A percentile compares a stretch with the other conserved stretches of the same genome.
phyloP scores from a whole-genome alignment of 2,329 filamentous ascomycete species.

The Colletotrichum trifolii region DNA sequence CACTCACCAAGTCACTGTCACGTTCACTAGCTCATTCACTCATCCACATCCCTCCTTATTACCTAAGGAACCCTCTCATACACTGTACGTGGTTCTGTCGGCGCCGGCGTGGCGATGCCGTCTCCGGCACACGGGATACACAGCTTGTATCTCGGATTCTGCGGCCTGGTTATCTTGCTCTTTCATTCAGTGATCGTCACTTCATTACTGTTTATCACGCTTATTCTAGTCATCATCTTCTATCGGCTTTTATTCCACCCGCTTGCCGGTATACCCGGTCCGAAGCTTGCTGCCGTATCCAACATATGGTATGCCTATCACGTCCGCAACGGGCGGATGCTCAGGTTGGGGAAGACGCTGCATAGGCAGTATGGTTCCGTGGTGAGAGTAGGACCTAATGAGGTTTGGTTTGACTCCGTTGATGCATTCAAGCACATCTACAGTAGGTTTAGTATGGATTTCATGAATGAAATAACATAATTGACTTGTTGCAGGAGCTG shows the following conservation, averaged over 20 bases:
- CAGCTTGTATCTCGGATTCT: conserved; percentile 11
- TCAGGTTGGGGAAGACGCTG: conserved; percentile 54
- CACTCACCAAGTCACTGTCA: neutral
- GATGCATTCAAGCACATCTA: conserved; percentile 62
- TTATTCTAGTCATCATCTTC: conserved; percentile 14
- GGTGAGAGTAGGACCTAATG: conserved; percentile 65
- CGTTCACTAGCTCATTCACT: neutral
- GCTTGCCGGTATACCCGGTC: conserved; percentile 58
- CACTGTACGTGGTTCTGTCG: neutral
- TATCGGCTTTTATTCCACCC: conserved; percentile 59
- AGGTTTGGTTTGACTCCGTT: conserved; percentile 62
- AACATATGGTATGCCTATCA: conserved; percentile 61
- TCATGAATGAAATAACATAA: neutral
- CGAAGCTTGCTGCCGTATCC: conserved; percentile 57
- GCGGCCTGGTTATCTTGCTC: neutral
- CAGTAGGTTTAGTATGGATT: conserved; percentile 45
- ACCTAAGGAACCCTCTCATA: neutral
- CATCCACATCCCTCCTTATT: neutral
- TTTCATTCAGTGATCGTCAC: conserved; percentile 1
- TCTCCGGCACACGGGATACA: conserved; percentile 17
- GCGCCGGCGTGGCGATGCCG: conserved; percentile 30
- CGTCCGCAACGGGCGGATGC: conserved; percentile 55
- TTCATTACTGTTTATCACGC: neutral
- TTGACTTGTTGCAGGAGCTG: conserved; percentile 48
- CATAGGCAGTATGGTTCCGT: conserved; percentile 59